Evolutionary conservation across 129 eudicot genomes (phyloP).

Genomic region (Apium graveolens): DNA sequence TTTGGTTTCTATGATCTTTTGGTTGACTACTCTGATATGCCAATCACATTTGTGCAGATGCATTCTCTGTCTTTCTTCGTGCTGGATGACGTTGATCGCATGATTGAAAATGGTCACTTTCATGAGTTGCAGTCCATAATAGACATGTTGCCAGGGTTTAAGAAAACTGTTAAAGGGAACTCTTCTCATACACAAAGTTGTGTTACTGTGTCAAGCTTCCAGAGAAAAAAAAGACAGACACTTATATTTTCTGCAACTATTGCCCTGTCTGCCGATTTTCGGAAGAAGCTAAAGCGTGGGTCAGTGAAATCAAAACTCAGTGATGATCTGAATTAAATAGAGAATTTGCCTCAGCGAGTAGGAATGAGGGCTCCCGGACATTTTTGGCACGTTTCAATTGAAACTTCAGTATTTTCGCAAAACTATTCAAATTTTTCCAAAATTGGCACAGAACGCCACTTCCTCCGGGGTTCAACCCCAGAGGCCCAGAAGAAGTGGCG

Average conservation of each 20-base stretch:
- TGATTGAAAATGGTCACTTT: constrained; percentile 90
- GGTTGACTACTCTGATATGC: neutral
- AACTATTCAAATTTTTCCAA: no score
- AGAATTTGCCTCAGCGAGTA: constrained; percentile 80
- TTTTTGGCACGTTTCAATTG: no score
- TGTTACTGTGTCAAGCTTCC: constrained; percentile 58
- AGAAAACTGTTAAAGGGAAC: constrained; percentile 34
- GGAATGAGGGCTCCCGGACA: constrained; percentile 87
- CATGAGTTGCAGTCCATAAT: constrained; percentile 91
- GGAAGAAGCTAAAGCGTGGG: constrained; percentile 89
- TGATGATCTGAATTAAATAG: constrained; percentile 66
- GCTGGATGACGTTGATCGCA: constrained; percentile 98
- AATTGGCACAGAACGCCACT: no score
- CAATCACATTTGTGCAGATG: constrained; percentile 38
- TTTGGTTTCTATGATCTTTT: no score
- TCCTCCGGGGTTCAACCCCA: no score
- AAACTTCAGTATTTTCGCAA: no score
- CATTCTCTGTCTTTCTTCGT: constrained; percentile 93
- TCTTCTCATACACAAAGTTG: constrained; percentile 50
- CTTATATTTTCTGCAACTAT: constrained; percentile 96
- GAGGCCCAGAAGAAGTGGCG: no score
- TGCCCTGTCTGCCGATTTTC: constrained; percentile 85
- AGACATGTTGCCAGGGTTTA: constrained; percentile 77
- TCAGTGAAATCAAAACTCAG: constrained; percentile 42
- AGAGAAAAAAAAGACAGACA: constrained; percentile 90